Conservation (phyloP, 192 early-diverging fungal species). For the Coemansia sp. region DNA sequence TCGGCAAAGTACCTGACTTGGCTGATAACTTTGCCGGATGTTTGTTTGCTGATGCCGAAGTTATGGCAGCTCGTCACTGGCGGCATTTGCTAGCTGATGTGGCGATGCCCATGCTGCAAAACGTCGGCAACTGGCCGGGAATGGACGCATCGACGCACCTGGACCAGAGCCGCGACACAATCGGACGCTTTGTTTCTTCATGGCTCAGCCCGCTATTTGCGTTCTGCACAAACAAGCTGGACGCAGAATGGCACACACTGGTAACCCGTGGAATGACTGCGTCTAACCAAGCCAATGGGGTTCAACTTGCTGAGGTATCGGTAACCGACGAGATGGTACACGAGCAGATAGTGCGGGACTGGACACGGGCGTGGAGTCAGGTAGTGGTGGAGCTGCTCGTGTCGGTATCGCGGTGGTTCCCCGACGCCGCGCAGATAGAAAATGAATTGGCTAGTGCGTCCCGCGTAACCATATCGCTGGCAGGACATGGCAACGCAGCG, state of each 20-base stretch:
- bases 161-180: not conserved
- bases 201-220: conserved; percentile 41
- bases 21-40: conserved; percentile 25
- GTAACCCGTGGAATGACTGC: not conserved
- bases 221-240: conserved; percentile 21
- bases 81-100: conserved; percentile 26
- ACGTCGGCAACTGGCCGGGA: conserved; percentile 44
- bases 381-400: conserved; percentile 21
- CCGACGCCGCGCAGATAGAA: conserved; percentile 38
- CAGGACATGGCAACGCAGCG: conserved; percentile 1
- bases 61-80: conserved; percentile 41
- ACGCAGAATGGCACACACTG: conserved; percentile 25
- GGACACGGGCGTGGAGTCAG: conserved; percentile 45
- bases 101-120: conserved; percentile 17
- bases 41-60: conserved; percentile 33
- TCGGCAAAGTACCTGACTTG: conserved; percentile 11
- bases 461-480: not conserved
- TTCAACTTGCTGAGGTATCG: not conserved
- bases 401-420: conserved; percentile 12
- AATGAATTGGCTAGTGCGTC: conserved; percentile 21
- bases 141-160: not conserved
- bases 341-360: conserved; percentile 38
- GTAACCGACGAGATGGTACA: conserved; percentile 35
- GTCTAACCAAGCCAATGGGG: not conserved
- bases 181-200: conserved; percentile 15